Evolutionary conservation across 768 basidiomycete species (phyloP), one percentile per base, ranked within the genome.

Genomic region (Nidularia sp.): DNA sequence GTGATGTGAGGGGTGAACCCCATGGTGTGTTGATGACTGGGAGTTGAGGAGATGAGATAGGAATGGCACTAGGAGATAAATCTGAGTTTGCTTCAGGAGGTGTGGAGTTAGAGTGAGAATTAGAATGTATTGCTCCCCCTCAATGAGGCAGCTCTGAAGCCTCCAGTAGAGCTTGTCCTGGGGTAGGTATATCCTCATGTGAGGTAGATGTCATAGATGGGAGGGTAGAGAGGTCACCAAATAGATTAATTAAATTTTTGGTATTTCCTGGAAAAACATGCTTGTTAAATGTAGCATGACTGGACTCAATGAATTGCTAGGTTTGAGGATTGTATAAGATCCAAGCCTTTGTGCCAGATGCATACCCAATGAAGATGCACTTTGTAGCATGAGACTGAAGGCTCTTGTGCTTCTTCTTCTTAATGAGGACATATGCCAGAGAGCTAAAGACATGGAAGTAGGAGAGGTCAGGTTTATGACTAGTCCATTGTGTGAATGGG

Each of bases 381-480:
- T 62, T 59, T 18, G 55, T 43, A 5, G 57, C 55, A 12, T 66
- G 60, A 0, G 63, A 41, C 6, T 63, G 46, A 0, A 69, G 50
- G 0, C 53, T 57, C 34, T 52, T 60, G 4, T 60, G 52, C 56
- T 70, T 60, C 33, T 72, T 59, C 53, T 66, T 62, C 45, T 60
- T 60, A 1, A 68, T 55, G 33, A 64, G 64, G 34, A 68, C 68
- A 58, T 70, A 72, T 10, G 67, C 65, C 15, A 56, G 49, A 47
- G 67, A 70, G 1, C 73, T 69, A 51, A 68, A 73, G 1, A 68
- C 58, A 6, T 63, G 56, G 34, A 72, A 57, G 50, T 66, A 41
- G 15, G 39, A 41, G 15, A 41, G 39, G 15, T 41, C 39, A 41
- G 39, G 39, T 15, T 15, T 41, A 10, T 5, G 39, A 15, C 39